Conservation (phyloP, 192 early-diverging fungal genomes). For the Cetraspora pellucida region DNA sequence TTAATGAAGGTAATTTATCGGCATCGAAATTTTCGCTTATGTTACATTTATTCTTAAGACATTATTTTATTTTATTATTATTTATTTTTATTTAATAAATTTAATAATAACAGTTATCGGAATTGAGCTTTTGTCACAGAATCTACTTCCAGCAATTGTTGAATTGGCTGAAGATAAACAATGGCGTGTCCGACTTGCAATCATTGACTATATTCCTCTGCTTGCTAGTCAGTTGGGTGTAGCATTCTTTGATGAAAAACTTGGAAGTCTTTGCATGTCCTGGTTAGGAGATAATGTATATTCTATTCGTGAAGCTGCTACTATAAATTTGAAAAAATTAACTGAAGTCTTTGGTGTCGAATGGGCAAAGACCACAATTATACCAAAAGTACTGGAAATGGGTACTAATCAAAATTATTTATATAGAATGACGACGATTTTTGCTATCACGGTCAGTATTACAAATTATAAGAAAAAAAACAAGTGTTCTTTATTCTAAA, state of each 20-base stretch:
- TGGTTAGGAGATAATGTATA: constrained; percentile 98
- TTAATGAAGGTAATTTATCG: constrained; percentile 73
- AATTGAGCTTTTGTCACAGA: constrained; percentile 96
- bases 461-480: neutral
- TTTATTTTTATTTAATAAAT: neutral
- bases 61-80: constrained; percentile 11
- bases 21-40: neutral
- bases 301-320: constrained; percentile 97
- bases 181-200: constrained; percentile 98
- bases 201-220: constrained; percentile 98
- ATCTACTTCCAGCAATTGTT: constrained; percentile 95
- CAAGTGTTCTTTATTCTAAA: constrained; percentile 2
- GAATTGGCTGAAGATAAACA: constrained; percentile 99
- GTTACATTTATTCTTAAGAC: neutral
- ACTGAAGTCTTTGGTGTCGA: constrained; percentile 98
- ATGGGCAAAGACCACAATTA: constrained; percentile 93
- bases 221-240: constrained; percentile 95
- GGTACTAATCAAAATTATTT: constrained; percentile 91
- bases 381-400: constrained; percentile 93
- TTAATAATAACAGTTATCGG: constrained; percentile 75
- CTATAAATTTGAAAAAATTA: constrained; percentile 89
- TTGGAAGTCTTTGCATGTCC: constrained; percentile 93
- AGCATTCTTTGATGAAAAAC: constrained; percentile 96
- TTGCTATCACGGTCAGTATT: constrained; percentile 84
- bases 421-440: constrained; percentile 97